These are phyloP conservation scores for Gryganskiella cystojenkinii DNA, from an alignment of 192 early-diverging fungal species.

Conservation along the genomic window DNA sequence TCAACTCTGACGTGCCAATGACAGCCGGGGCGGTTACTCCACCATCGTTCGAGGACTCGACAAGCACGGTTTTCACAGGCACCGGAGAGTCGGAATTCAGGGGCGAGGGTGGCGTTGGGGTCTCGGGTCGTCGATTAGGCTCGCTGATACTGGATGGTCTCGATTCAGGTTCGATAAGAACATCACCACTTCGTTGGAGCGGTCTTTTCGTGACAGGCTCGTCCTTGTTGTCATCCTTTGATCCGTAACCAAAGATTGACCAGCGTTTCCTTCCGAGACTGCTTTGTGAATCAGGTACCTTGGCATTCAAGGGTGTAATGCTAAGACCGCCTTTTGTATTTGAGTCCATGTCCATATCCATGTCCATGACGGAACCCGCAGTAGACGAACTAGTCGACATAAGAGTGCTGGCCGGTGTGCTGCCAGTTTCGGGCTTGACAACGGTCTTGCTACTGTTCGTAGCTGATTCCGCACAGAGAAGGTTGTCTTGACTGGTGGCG, in stretches of 20 bases:
- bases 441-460: background rate
- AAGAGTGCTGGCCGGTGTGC: background rate
- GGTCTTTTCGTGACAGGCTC: background rate
- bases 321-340: background rate
- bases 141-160: slow-evolving; percentile 10
- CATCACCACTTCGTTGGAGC: slow-evolving; percentile 30
- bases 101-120: background rate
- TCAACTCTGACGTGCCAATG: slow-evolving; percentile 28
- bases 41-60: background rate
- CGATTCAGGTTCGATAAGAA: slow-evolving; percentile 27
- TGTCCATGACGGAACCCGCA: background rate
- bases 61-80: slow-evolving; percentile 1
- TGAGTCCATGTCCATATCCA: background rate
- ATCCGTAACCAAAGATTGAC: slow-evolving; percentile 38
- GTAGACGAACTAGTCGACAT: background rate
- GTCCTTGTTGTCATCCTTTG: slow-evolving; percentile 10
- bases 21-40: slow-evolving; percentile 15
- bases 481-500: slow-evolving; percentile 10
- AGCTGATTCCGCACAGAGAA: background rate
- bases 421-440: too few species aligned
- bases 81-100: background rate
- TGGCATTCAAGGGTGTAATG: slow-evolving; percentile 8
- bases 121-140: background rate
- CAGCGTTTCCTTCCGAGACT: slow-evolving; percentile 22
- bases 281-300: background rate